Evolutionary conservation across 495 filamentous ascomycete genomes (phyloP), one percentile per base, ranked within the genome.

Genomic region (Trichoderma orchidacearum): DNA sequence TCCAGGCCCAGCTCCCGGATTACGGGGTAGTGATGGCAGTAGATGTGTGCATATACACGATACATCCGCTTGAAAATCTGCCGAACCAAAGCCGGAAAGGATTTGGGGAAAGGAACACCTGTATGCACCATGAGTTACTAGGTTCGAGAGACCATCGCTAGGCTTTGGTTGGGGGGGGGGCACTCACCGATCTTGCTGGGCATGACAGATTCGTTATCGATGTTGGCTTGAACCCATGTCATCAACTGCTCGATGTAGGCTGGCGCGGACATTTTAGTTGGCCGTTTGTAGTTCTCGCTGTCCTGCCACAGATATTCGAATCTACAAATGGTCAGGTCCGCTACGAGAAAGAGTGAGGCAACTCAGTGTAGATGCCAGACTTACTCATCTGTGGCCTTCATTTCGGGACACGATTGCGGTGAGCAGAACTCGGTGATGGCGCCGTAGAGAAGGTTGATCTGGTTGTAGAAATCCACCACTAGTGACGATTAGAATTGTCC

Each of bases 391-490:
- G 93, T 97, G 27, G 93, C 93, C 72, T 98, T 98, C 93, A 98
- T 98, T 74, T 97, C 93, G 2, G 92, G 93, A 68, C 93, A 98
- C 54, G 90, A 88, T 62, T 88, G 86, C 27, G 93, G 93, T 25
- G 93, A 97, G 75, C 93, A 98, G 72, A 97, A 98, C 64, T 98
- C 93, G 55, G 93, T 98, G 67, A 98, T 96, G 56, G 93, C 91
- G 58, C 93, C 93, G 70, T 98, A 98, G 55, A 98, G 85, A 27
- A 98, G 83, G 73, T 98, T 98, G 70, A 97, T 93, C 70, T 98
- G 93, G 73, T 97, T 98, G 82, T 97, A 98, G 72, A 98, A 98
- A 70, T 98, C 93, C 73, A 98, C 93, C 66, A 98, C 92, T 95
- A 62, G 45, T 27, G 8, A 25, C 27, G 1, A 12, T 29, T 13